Percentiles rank a stretch among this genome's conserved stretches.
phyloP scores from a whole-genome alignment of 805 yeast genomes.

The Ogataea methanolica region DNA sequence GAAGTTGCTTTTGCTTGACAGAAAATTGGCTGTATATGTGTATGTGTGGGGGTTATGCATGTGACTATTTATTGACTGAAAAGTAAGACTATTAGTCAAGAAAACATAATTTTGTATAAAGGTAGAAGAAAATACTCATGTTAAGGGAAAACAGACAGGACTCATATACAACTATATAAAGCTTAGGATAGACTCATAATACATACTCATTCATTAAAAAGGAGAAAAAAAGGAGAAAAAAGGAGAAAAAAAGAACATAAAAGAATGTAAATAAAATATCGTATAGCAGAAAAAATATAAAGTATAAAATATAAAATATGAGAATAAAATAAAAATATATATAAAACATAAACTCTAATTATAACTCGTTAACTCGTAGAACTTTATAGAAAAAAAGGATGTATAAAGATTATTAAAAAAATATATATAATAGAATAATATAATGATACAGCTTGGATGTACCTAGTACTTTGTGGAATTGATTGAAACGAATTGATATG shows the following conservation, averaged over 20 bases:
- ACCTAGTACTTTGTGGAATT: too few species aligned
- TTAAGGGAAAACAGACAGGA: too few species aligned
- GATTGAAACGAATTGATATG: not conserved
- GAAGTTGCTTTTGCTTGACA: constrained; percentile 49
- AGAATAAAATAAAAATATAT: not conserved
- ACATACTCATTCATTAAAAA: too few species aligned
- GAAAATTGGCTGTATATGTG: not conserved
- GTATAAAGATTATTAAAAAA: not conserved
- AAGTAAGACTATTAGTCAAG: too few species aligned
- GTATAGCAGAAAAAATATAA: not conserved
- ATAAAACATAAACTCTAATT: not conserved
- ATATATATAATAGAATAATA: not conserved
- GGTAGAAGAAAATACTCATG: too few species aligned
- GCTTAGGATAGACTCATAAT: too few species aligned
- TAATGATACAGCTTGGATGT: too few species aligned
- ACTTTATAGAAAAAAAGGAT: not conserved
- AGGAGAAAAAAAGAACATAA: not conserved
- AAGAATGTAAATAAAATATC: not conserved
- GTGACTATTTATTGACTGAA: too few species aligned
- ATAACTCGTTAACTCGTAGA: not conserved
- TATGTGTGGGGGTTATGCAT: not conserved
- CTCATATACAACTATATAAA: too few species aligned
- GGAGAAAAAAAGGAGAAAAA: too few species aligned
- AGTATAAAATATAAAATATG: not conserved
- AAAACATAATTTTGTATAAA: too few species aligned